Evolutionary conservation across 169 alveolate species (phyloP), one percentile per base, ranked within the genome.

Genomic region (Eimeria necatrix): DNA sequence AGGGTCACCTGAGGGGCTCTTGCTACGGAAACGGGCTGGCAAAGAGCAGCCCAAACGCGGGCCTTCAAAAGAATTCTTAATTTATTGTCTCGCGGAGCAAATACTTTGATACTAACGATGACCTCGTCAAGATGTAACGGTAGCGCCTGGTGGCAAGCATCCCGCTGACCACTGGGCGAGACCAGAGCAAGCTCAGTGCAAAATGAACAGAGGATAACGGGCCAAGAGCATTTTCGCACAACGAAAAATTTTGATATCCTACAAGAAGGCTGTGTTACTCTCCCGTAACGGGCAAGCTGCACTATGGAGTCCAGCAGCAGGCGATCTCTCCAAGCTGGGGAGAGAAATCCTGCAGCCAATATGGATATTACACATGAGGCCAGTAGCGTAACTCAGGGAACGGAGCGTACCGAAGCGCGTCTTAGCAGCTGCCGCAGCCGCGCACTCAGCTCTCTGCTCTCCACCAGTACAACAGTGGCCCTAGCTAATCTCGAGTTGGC

Each of bases 381-480:
- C 64, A 85, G 93, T 41, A 46, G 14, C 49, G 93, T 18, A n/a
- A 85, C 93, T 46, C 93, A 85, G 81, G 93, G 64, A 41, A 85
- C 93, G 22, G 93, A 85, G 18, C 93, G 93, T 48, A 85, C 80
- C 3, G 93, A 85, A 41, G 64, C 60, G 41, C 93, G 49, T 24
- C 49, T 85, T 64, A 85, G 93, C 93, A 85, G 93, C 81, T 20
- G 24, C 14, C 93, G 93, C 9, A 85, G 93, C 93, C 93, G 93
- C 46, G 93, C 81, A 46, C 46, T 85, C 81, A 85, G 93, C 64
- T 85, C 93, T 12, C 24, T 85, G 10, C 53, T 85, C 5, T 85
- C 93, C 51, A 61, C 81, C 49, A 61, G 93, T 61, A 24, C 93
- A 32, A 10, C 64, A 20, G 93, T 10, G 9, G 93, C 81, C 46